Evolutionary conservation across 371 early-diverging fungal species (phyloP).

Genomic region (Entomophthora muscae): DNA sequence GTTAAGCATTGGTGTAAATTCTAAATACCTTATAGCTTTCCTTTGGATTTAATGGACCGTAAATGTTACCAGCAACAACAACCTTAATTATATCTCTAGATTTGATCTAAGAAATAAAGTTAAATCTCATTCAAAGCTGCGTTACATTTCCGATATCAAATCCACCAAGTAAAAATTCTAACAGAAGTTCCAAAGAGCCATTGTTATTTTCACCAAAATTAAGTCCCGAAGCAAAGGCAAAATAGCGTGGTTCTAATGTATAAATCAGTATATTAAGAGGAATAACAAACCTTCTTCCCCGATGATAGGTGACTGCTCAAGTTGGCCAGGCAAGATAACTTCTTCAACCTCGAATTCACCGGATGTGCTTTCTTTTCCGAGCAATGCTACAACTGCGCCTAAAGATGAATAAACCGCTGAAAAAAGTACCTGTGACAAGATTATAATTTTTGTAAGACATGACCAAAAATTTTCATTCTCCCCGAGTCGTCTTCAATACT

Average conservation of each 20-base stretch:
- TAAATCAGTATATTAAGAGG: too few species aligned
- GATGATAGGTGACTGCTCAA: conserved; percentile 28
- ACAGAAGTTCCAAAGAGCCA: neutral
- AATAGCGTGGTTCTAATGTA: neutral
- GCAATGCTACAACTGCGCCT: conserved; percentile 56
- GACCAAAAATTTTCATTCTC: conserved; percentile 44
- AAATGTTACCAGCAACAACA: neutral
- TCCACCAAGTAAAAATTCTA: conserved; percentile 37
- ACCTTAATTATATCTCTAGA: neutral
- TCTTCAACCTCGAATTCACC: conserved; percentile 74
- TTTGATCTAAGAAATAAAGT: conserved; percentile 3
- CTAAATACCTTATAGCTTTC: conserved; percentile 18
- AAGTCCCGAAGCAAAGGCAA: neutral
- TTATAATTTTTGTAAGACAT: neutral
- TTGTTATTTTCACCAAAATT: neutral
- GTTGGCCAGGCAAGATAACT: conserved; percentile 48
- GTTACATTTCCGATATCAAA: conserved; percentile 18
- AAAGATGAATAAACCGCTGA: conserved; percentile 9
- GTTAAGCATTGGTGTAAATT: conserved; percentile 24
- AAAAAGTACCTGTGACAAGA: neutral
- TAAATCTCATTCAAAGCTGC: too few species aligned
- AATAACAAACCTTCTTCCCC: neutral
- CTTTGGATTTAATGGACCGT: conserved; percentile 16
- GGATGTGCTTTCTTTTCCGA: conserved; percentile 45
- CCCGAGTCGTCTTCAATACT: conserved; percentile 86